Evolutionary conservation across 129 eudicot genomes (phyloP).

Genomic region (Flaveria brownii): DNA sequence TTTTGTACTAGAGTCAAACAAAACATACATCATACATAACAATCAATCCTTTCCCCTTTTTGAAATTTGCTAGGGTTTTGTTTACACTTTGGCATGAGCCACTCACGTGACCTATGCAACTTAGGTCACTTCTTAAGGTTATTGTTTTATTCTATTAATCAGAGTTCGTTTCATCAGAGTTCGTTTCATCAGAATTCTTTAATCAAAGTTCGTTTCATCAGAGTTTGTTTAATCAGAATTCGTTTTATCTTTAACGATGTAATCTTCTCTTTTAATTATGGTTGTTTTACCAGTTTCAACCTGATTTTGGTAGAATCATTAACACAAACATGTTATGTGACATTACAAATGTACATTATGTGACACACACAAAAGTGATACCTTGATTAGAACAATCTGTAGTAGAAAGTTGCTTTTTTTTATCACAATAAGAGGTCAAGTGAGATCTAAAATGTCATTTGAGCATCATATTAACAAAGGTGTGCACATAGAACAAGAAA

Average conservation of each 20-base stretch:
- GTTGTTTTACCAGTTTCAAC: neutral
- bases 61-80: constrained; percentile 24
- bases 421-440: too few relatives aligned
- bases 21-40: constrained; percentile 28
- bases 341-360: neutral
- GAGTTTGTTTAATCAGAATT: too few relatives aligned
- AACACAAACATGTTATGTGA: neutral
- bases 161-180: neutral
- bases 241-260: neutral
- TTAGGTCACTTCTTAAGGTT: neutral
- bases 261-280: neutral
- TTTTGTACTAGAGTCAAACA: constrained; percentile 46
- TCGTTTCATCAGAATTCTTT: neutral
- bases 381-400: neutral
- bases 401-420: too few relatives aligned
- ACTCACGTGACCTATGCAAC: constrained; percentile 23
- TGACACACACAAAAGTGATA: neutral
- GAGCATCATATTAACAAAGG: neutral
- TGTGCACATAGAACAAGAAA: neutral
- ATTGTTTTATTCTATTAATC: neutral
- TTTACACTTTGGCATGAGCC: constrained; percentile 1
- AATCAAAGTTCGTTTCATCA: neutral
- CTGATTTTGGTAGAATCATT: neutral
- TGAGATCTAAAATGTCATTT: neutral
- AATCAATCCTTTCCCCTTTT: constrained; percentile 32